Conservation (phyloP, 2,329 filamentous ascomycete genomes). For the Cordyceps pruinosa region DNA sequence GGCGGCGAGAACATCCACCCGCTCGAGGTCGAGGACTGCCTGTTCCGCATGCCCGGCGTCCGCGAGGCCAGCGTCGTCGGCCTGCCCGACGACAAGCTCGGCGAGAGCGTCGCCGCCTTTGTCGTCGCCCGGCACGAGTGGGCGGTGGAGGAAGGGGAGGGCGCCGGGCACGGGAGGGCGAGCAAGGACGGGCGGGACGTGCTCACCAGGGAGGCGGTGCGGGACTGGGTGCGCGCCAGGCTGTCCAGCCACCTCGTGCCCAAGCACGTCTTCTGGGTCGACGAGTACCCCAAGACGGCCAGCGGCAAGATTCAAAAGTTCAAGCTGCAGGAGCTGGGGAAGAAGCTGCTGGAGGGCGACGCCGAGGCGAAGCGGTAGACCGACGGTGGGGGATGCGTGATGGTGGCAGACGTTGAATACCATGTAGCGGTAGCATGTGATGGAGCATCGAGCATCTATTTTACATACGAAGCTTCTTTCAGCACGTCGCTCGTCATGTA, state of each 20-base stretch:
- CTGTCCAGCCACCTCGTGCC: conserved; percentile 74
- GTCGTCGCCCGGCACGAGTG: conserved; percentile 46
- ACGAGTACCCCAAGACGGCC: conserved; percentile 86
- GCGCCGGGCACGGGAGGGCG: conserved; percentile 17
- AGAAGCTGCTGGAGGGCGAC: conserved; percentile 24
- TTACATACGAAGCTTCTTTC: neutral
- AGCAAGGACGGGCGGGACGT: conserved; percentile 12
- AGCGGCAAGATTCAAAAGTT: conserved; percentile 98
- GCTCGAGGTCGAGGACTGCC: conserved; percentile 82
- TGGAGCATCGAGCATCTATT: neutral
- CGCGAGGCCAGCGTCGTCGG: conserved; percentile 78
- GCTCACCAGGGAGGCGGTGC: conserved; percentile 53
- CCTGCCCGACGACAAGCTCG: conserved; percentile 72
- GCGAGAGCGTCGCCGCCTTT: conserved; percentile 83
- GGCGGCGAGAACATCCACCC: conserved; percentile 96
- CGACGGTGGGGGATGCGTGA: neutral
- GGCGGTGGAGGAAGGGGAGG: conserved; percentile 19
- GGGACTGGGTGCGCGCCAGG: conserved; percentile 62
- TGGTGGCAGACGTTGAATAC: neutral
- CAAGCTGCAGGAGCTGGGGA: conserved; percentile 64
- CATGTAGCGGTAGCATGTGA: conserved; percentile 6
- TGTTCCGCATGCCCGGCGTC: conserved; percentile 65
- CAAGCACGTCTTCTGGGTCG: conserved; percentile 81
- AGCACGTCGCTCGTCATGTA: neutral
- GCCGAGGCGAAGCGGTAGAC: no score